These are phyloP conservation scores for Bassia scoparia DNA, from an alignment of 148 eudicot species.

Conservation along the genomic window DNA sequence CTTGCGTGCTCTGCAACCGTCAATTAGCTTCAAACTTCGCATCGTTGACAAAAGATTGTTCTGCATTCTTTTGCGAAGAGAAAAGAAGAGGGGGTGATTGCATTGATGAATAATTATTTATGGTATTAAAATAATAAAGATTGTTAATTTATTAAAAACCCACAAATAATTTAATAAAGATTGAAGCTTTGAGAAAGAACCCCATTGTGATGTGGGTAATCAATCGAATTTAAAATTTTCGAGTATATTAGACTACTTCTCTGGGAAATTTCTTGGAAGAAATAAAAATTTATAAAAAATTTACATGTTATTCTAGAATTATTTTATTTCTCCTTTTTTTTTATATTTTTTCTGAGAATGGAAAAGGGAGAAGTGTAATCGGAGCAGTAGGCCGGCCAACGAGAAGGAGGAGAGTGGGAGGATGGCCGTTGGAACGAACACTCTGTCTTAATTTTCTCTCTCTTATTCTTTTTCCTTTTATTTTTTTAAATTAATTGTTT, in stretches of 20 bases:
- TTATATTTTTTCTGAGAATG: background rate
- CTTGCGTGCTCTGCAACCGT: constrained; percentile 53
- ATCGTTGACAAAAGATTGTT: constrained; percentile 55
- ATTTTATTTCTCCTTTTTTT: background rate
- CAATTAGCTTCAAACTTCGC: constrained; percentile 59
- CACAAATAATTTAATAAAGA: background rate
- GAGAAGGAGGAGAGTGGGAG: constrained; percentile 31
- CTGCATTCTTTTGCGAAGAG: constrained; percentile 35
- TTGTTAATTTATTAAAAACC: background rate
- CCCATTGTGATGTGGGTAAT: constrained; percentile 5
- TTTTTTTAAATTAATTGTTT: background rate
- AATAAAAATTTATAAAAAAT: background rate
- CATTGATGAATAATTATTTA: too few relatives aligned
- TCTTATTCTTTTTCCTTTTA: background rate
- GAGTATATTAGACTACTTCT: background rate
- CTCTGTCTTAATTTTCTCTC: constrained; percentile 24
- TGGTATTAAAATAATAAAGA: background rate
- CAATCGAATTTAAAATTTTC: background rate
- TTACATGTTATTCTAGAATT: background rate
- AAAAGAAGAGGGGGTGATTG: too few relatives aligned
- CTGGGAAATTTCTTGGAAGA: constrained; percentile 5
- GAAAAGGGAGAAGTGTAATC: background rate
- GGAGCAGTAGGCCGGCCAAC: constrained; percentile 37
- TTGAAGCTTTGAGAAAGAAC: background rate
- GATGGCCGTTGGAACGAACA: constrained; percentile 42